Conservation (phyloP, 345 rosid genomes). For the Rubroshorea leprosula region DNA sequence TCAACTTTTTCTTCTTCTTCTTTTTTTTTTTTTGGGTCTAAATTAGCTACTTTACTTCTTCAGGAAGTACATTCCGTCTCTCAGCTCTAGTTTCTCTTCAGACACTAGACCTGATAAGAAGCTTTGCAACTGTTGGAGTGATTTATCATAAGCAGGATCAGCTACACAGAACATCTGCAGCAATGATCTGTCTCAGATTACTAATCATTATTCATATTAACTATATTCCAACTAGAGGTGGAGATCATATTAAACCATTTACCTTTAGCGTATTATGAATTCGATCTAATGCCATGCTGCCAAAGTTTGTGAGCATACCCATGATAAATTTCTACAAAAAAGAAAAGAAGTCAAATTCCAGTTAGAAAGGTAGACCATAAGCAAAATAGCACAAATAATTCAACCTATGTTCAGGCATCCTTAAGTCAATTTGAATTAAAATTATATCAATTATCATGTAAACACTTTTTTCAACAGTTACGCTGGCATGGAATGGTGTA, state of each 20-base stretch:
- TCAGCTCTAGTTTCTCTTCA: conserved; percentile 81
- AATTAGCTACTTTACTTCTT: conserved; percentile 50
- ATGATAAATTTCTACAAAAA: conserved; percentile 69
- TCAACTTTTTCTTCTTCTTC: neutral
- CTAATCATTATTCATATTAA: neutral
- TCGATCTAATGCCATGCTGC: conserved; percentile 82
- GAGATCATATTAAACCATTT: neutral
- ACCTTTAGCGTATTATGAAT: conserved; percentile 94
- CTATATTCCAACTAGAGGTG: neutral
- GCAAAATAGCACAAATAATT: too few species aligned
- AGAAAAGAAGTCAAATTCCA: conserved; percentile 7
- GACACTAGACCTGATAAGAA: conserved; percentile 76
- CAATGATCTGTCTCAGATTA: conserved; percentile 6
- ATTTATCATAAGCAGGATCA: conserved; percentile 88
- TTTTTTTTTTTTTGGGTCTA: too few species aligned
- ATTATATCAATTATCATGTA: too few species aligned
- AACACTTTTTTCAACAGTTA: too few species aligned
- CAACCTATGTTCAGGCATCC: too few species aligned
- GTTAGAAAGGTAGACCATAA: neutral
- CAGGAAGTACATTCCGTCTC: conserved; percentile 71
- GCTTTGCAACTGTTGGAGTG: conserved; percentile 87
- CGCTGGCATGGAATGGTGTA: too few species aligned
- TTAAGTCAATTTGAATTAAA: neutral
- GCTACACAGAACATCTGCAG: conserved; percentile 89
- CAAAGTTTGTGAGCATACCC: conserved; percentile 97